Evolutionary conservation across 2,329 filamentous ascomycete genomes (phyloP), one percentile per base, ranked within the genome.

Genomic region (Fusarium foetens): DNA sequence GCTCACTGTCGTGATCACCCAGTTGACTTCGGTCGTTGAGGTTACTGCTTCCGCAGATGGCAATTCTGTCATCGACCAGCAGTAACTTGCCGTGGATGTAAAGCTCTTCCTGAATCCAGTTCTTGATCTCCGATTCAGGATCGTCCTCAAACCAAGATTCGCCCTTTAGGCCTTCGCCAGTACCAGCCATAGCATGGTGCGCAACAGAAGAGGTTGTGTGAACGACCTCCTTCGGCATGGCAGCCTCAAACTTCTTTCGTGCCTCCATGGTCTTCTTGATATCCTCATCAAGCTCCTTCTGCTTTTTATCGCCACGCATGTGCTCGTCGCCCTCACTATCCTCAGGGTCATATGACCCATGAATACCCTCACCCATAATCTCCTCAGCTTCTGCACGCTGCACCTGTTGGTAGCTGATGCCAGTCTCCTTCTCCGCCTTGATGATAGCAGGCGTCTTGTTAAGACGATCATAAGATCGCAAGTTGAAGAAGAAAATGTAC

Each of bases 51-150:
- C 94, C 94, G 79, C 94, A 96, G 58, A 98, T 90, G 4, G 93
- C 94, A 52, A 94, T 88, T 59, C 91, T 90, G 80, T 98, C 95
- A 79, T 98, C 95, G 3, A 92, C 92, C 74, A 98, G 95, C 73
- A 96, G 87, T 39, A 98, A 87, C 83, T 98, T 99, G 33, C 91
- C 93, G 80, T 99, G 96, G 52, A 98, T 92, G 80, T 99, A 99
- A 4, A 98, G 88, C 81, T 99, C 95, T 80, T 99, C 96, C 79
- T 97, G 95, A 66, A 98, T 92, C 85, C 96, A 97, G 79, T 97
- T 94, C 59, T 92, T 88, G 63, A 94, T 92, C 80, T 98, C 96
- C 3, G 89, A 88, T 74, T 95, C 89, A 0, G 90, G 84, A 7
- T 92, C 83, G 1, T 86, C 85, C 21, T 93, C 92, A 21, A 95